A percentile compares a stretch with the other conserved stretches of the same genome.
phyloP scores from a whole-genome alignment of 2,329 filamentous ascomycete species.

The Verticillium nonalfalfae region DNA sequence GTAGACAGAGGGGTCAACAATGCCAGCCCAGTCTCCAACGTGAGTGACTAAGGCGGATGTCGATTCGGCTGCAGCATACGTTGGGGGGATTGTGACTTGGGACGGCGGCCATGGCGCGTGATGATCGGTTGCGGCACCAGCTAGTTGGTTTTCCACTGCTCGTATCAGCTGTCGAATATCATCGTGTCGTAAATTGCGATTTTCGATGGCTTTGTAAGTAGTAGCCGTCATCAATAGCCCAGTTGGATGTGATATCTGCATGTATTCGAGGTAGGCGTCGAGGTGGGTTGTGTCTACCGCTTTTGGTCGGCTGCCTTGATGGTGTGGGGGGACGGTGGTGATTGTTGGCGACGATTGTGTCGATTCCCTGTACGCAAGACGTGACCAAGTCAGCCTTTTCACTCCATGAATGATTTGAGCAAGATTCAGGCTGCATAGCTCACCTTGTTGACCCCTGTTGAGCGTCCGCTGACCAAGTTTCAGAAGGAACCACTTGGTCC shows the following conservation, averaged over 20 bases:
- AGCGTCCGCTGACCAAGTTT: background rate
- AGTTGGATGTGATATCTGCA: background rate
- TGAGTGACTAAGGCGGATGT: no score
- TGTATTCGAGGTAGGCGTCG: background rate
- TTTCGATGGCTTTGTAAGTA: background rate
- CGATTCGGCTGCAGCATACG: no score
- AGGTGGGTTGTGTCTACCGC: background rate
- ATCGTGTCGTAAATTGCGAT: background rate
- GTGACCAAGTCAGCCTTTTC: background rate
- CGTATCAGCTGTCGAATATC: background rate
- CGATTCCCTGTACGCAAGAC: background rate
- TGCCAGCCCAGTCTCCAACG: no score
- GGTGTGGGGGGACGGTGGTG: background rate
- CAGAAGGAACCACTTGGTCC: background rate
- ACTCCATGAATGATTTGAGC: no score
- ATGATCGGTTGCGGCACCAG: background rate
- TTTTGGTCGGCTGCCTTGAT: background rate
- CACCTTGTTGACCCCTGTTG: background rate
- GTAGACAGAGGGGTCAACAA: no score
- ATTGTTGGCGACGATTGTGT: background rate
- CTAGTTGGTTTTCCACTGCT: background rate
- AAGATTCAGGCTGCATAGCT: background rate
- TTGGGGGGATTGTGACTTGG: no score
- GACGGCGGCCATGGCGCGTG: no score
- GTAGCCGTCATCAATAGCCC: background rate